Percentiles rank a stretch among this genome's conserved stretches.
Conservation (phyloP, 495 filamentous ascomycete species). For the Pyronema omphalodes region DNA sequence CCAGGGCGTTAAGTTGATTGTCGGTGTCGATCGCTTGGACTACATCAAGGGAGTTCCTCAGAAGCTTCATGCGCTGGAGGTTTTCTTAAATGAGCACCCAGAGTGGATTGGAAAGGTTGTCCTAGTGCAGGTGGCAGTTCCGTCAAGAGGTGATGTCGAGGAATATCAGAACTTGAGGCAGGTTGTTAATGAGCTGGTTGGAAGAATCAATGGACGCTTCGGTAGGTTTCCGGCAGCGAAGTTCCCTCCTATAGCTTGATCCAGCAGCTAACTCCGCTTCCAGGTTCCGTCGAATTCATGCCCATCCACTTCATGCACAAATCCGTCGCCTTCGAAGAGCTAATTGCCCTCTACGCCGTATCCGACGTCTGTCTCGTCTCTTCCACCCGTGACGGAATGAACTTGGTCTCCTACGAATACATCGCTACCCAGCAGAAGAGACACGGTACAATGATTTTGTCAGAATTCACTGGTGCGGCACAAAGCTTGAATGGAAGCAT, state of each 20-base stretch:
- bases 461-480: constrained; percentile 81
- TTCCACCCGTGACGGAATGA: constrained; percentile 93
- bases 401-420: constrained; percentile 90
- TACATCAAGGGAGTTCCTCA: constrained; percentile 95
- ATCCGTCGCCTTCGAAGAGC: constrained; percentile 54
- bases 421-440: constrained; percentile 70
- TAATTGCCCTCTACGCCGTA: constrained; percentile 80
- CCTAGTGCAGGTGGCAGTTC: constrained; percentile 83
- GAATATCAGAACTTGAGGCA: constrained; percentile 86
- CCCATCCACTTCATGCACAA: constrained; percentile 91
- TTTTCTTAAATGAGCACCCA: constrained; percentile 79
- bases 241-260: not conserved
- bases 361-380: constrained; percentile 80
- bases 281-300: constrained; percentile 75
- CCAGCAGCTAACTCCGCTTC: not conserved
- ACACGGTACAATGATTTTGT: constrained; percentile 78
- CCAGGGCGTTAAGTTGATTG: constrained; percentile 70
- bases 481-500: constrained; percentile 71
- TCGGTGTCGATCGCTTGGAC: constrained; percentile 83
- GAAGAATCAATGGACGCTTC: constrained; percentile 82
- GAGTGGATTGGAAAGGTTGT: constrained; percentile 84
- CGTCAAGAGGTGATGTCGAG: constrained; percentile 80
- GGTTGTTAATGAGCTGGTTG: constrained; percentile 78
- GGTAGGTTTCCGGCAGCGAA: constrained; percentile 27
- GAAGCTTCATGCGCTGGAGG: constrained; percentile 78